Evolutionary conservation across 768 basidiomycete species (phyloP).

Genomic region (Baorangia bicolor): DNA sequence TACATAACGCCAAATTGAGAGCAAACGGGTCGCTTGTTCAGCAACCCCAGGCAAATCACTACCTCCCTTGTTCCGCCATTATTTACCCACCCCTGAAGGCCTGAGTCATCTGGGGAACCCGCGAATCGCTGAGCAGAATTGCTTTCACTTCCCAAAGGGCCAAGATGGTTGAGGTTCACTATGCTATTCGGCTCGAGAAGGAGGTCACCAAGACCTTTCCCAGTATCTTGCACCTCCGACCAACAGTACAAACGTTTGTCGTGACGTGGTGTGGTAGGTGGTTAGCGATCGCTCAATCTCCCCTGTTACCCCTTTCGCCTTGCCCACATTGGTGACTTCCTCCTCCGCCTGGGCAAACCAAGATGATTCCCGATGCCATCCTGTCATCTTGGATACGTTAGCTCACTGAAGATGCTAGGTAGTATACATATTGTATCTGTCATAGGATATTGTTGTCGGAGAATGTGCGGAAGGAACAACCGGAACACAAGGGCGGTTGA

Average conservation of each 20-base stretch:
- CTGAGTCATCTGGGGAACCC: not conserved
- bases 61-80: too few relatives aligned
- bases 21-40: not conserved
- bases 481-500: not conserved
- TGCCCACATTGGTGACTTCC: not conserved
- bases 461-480: not conserved
- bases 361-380: not conserved
- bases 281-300: not conserved
- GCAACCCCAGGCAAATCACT: not conserved
- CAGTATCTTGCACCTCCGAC: not conserved
- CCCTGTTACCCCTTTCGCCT: not conserved
- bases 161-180: too few relatives aligned
- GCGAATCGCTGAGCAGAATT: not conserved
- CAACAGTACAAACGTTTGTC: not conserved
- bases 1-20: not conserved
- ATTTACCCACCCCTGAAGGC: not conserved
- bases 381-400: not conserved
- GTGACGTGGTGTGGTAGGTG: not conserved
- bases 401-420: not conserved
- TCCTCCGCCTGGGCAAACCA: not conserved
- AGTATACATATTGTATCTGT: too few relatives aligned
- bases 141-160: too few relatives aligned
- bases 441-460: too few relatives aligned
- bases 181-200: too few relatives aligned
- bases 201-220: too few relatives aligned